These are phyloP conservation scores for Entophlyctis luteolus DNA, from an alignment of 192 early-diverging fungal species.

Conservation along the genomic window DNA sequence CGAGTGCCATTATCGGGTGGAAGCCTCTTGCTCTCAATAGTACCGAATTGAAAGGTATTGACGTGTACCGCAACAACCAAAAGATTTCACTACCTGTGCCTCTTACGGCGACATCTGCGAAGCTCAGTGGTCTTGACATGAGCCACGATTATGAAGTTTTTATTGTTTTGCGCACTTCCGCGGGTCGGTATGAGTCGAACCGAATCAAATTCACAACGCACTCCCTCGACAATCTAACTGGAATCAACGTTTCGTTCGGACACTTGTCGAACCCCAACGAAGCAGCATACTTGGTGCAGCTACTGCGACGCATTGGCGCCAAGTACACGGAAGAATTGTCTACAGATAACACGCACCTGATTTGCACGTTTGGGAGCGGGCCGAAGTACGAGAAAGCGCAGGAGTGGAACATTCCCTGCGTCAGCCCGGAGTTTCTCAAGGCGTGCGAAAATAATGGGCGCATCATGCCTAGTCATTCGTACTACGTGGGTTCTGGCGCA, in stretches of 20 bases:
- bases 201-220: conserved; percentile 77
- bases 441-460: conserved; percentile 86
- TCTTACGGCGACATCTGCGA: background rate
- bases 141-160: conserved; percentile 85
- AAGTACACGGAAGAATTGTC: conserved; percentile 80
- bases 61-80: conserved; percentile 86
- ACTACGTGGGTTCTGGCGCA: conserved; percentile 37
- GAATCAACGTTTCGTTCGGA: conserved; percentile 93
- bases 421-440: conserved; percentile 91
- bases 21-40: conserved; percentile 78
- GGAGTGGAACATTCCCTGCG: conserved; percentile 89
- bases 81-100: conserved; percentile 65
- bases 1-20: conserved; percentile 88
- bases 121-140: conserved; percentile 75
- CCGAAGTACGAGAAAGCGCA: conserved; percentile 83
- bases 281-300: conserved; percentile 68
- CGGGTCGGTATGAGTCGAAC: conserved; percentile 78
- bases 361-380: conserved; percentile 80
- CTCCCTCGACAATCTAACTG: conserved; percentile 93
- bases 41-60: conserved; percentile 78
- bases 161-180: conserved; percentile 87
- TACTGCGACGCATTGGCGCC: conserved; percentile 79
- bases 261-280: conserved; percentile 73
- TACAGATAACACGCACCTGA: conserved; percentile 85
- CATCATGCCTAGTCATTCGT: conserved; percentile 64